A percentile compares a stretch with the other conserved stretches of the same genome.
Conservation (phyloP, 2,329 filamentous ascomycete genomes). For the Keithomyces neogunnii region DNA sequence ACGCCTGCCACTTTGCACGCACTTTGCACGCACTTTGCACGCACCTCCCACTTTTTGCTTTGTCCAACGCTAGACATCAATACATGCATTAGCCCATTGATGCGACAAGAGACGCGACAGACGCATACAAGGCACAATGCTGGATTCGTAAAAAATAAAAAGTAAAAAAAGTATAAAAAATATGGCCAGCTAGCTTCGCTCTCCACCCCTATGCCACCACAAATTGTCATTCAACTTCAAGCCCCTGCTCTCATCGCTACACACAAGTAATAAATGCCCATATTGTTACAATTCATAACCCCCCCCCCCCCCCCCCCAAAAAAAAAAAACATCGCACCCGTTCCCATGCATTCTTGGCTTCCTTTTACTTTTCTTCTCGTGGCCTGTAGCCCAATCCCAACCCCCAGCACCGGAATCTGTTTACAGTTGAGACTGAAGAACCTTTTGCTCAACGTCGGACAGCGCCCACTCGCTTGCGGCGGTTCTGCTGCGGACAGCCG, state of each 20-base stretch:
- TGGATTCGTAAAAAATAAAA: no score
- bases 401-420: background rate
- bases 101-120: no score
- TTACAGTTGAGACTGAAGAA: conserved; percentile 13
- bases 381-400: background rate
- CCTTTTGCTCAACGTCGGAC: conserved; percentile 47
- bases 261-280: background rate
- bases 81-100: no score
- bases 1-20: no score
- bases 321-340: no score
- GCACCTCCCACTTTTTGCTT: no score
- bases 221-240: background rate
- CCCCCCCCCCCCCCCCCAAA: no score
- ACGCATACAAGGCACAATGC: no score
- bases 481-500: conserved; percentile 60
- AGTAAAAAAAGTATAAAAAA: background rate
- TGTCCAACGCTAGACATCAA: no score
- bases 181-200: background rate
- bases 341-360: background rate
- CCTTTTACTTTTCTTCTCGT: background rate
- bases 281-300: background rate
- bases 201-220: background rate
- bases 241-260: background rate
- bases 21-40: no score
- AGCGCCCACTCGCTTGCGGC: conserved; percentile 64